These are phyloP conservation scores for Scutellaria minor DNA, from an alignment of 257 asterid species.

Conservation along the genomic window DNA sequence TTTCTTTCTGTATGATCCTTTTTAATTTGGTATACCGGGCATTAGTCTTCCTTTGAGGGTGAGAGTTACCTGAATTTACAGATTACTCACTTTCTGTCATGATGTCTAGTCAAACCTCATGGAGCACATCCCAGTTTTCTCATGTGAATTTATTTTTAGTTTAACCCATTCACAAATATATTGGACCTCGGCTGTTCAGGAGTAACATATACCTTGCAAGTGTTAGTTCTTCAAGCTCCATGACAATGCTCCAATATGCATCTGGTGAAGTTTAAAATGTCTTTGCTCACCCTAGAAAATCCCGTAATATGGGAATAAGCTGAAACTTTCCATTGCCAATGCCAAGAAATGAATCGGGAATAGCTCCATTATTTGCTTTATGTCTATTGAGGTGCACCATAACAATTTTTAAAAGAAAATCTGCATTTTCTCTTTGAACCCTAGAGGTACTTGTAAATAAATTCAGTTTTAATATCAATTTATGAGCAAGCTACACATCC, in stretches of 20 bases:
- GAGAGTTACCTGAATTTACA: not conserved
- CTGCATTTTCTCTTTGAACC: not conserved
- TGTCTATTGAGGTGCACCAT: not conserved
- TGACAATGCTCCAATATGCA: not conserved
- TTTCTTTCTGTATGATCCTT: too few relatives aligned
- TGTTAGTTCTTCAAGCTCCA: constrained; percentile 7
- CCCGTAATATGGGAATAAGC: not conserved
- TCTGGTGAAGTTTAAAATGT: not conserved
- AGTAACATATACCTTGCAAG: not conserved
- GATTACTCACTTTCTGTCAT: not conserved
- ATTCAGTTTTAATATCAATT: not conserved
- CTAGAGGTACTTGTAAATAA: not conserved
- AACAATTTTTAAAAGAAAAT: not conserved
- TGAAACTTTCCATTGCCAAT: not conserved
- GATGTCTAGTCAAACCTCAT: not conserved
- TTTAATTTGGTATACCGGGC: too few relatives aligned
- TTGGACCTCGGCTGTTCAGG: not conserved
- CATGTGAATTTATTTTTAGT: not conserved
- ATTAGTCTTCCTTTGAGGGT: too few relatives aligned
- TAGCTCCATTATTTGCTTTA: not conserved
- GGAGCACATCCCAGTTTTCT: constrained; percentile 11
- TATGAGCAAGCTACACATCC: not conserved
- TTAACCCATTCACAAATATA: constrained; percentile 9
- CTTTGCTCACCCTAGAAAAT: constrained; percentile 3
- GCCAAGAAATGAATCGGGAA: not conserved